These are phyloP conservation scores for Didymosphaeria variabile DNA, from an alignment of 2,329 filamentous ascomycete species.

Conservation along the genomic window DNA sequence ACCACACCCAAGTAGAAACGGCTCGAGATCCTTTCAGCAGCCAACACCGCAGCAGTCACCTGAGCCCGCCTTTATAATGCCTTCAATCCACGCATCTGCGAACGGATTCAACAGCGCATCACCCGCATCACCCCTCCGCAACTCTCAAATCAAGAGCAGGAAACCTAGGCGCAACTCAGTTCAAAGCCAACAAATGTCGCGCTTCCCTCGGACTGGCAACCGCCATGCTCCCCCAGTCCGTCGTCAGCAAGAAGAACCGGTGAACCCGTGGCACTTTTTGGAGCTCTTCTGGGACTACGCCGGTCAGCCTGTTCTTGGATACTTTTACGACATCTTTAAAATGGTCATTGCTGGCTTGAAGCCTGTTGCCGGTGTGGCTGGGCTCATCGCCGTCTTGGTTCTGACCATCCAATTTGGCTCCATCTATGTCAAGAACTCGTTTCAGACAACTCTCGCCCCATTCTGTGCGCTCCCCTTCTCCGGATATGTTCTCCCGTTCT, in stretches of 20 bases:
- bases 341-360: conserved; percentile 69
- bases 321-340: conserved; percentile 64
- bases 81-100: conserved; percentile 40
- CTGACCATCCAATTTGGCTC: conserved; percentile 64
- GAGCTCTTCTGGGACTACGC: conserved; percentile 44
- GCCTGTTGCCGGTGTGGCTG: conserved; percentile 65
- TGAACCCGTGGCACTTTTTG: conserved; percentile 34
- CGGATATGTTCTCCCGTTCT: conserved; percentile 72
- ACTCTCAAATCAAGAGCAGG: conserved; percentile 32
- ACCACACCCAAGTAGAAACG: conserved; percentile 4
- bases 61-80: conserved; percentile 56
- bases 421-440: conserved; percentile 68
- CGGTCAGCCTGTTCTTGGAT: conserved; percentile 52
- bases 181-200: conserved; percentile 2
- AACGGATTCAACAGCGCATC: conserved; percentile 24
- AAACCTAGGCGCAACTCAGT: conserved; percentile 19
- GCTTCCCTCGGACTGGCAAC: conserved; percentile 18
- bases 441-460: conserved; percentile 72
- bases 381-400: conserved; percentile 64
- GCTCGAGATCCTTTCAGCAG: conserved; percentile 22
- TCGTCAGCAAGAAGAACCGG: conserved; percentile 20
- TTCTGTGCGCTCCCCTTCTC: conserved; percentile 75
- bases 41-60: conserved; percentile 29
- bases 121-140: conserved; percentile 30
- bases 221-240: conserved; percentile 14